Conservation (phyloP, 495 filamentous ascomycete genomes). For the Lasiosphaeria ovina region DNA sequence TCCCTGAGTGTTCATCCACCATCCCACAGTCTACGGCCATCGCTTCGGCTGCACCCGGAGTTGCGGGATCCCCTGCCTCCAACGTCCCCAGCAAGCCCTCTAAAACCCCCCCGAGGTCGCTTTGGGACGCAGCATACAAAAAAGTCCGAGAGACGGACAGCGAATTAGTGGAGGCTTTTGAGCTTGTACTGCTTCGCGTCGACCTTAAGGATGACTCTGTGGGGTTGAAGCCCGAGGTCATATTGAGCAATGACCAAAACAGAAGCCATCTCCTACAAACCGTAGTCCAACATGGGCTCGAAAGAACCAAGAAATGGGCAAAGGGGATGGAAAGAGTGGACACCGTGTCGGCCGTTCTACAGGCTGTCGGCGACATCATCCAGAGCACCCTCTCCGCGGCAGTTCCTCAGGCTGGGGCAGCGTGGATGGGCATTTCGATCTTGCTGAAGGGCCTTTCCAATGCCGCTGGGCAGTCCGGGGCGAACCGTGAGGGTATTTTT, state of each 20-base stretch:
- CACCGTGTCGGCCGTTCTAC: not conserved
- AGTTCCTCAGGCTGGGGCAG: not conserved
- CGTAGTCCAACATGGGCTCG: not conserved
- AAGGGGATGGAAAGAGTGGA: not conserved
- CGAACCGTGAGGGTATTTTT: not conserved
- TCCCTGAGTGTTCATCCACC: no score
- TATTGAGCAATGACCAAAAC: not conserved
- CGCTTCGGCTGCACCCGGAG: no score
- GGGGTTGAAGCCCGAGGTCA: not conserved
- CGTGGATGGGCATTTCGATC: not conserved
- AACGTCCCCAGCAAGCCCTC: no score
- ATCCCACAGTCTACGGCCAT: no score
- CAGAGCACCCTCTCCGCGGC: not conserved
- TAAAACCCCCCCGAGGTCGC: no score
- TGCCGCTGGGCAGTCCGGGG: not conserved
- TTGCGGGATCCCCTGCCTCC: no score
- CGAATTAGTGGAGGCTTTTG: not conserved
- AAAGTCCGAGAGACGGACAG: not conserved
- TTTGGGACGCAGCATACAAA: not conserved
- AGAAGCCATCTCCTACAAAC: not conserved
- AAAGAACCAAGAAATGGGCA: not conserved
- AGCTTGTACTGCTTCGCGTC: not conserved
- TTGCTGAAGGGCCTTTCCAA: not conserved
- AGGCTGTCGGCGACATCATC: not conserved
- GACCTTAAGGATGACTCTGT: not conserved